Evolutionary conservation across 1,284 basidiomycete genomes (phyloP).

Genomic region (Ustilago bromivora): DNA sequence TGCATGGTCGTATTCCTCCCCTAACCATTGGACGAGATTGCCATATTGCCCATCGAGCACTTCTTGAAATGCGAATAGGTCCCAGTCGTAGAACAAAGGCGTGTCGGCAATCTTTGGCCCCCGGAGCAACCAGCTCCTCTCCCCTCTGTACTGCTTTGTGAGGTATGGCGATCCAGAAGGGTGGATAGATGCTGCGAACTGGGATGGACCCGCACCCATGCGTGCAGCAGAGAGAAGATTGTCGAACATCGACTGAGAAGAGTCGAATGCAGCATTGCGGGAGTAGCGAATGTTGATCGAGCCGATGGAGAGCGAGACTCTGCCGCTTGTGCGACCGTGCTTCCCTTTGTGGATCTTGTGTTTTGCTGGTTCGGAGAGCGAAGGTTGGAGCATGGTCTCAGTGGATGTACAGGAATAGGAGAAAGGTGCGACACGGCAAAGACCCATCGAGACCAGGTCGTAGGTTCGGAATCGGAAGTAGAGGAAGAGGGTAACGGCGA

Average conservation of each 20-base stretch:
- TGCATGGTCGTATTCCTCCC: conserved; percentile 45
- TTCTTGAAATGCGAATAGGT: conserved; percentile 57
- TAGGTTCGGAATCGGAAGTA: conserved; percentile 34
- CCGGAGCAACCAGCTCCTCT: conserved; percentile 42
- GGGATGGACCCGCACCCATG: background rate
- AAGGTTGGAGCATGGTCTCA: conserved; percentile 4
- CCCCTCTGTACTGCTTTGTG: conserved; percentile 39
- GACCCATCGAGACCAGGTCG: conserved; percentile 40
- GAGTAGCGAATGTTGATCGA: conserved; percentile 54
- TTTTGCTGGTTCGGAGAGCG: conserved; percentile 2
- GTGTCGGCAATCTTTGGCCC: conserved; percentile 48
- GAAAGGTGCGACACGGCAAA: conserved; percentile 23
- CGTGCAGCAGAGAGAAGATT: conserved; percentile 16
- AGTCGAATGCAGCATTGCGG: conserved; percentile 31
- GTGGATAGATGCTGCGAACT: conserved; percentile 1
- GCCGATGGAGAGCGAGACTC: conserved; percentile 32
- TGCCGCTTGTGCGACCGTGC: conserved; percentile 5
- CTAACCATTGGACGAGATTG: conserved; percentile 29
- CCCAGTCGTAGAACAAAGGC: conserved; percentile 49
- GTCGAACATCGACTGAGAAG: conserved; percentile 16
- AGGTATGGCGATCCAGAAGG: conserved; percentile 23
- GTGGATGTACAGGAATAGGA: conserved; percentile 18
- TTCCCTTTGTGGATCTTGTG: conserved; percentile 6
- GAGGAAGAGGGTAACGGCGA: conserved; percentile 23
- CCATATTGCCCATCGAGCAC: conserved; percentile 48